Percentiles rank a stretch among this genome's conserved stretches.
Conservation (phyloP, 441 rosid species). For the Gossypium laxum region DNA sequence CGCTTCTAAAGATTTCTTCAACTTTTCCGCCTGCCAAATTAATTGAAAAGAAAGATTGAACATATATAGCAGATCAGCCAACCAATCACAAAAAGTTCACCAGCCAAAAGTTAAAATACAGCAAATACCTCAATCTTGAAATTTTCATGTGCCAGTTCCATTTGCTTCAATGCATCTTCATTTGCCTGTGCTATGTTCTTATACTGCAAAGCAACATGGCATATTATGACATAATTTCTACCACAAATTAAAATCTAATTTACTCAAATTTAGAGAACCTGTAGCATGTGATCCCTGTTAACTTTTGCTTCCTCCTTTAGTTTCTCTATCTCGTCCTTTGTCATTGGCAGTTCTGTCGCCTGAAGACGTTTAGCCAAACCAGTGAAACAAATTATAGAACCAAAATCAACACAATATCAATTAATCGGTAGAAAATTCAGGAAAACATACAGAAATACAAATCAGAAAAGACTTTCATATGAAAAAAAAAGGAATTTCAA, state of each 20-base stretch:
- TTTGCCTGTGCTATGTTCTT: slow-evolving; percentile 89
- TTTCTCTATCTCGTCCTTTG: slow-evolving; percentile 64
- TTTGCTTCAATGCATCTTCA: slow-evolving; percentile 84
- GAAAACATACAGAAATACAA: slow-evolving; percentile 5
- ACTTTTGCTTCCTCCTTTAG: slow-evolving; percentile 70
- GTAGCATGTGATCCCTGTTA: slow-evolving; percentile 86
- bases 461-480: neutral
- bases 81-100: neutral
- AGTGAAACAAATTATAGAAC: slow-evolving; percentile 11
- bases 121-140: slow-evolving; percentile 64
- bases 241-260: neutral
- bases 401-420: neutral
- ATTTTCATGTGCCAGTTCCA: slow-evolving; percentile 79
- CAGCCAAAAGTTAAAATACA: slow-evolving; percentile 12
- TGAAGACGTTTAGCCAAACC: slow-evolving; percentile 24
- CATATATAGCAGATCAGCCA: neutral
- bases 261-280: slow-evolving; percentile 43
- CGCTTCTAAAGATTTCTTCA: slow-evolving; percentile 58
- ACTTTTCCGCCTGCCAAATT: slow-evolving; percentile 49
- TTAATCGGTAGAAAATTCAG: slow-evolving; percentile 3
- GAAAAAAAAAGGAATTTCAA: neutral
- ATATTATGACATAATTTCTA: slow-evolving; percentile 14
- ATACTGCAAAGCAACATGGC: slow-evolving; percentile 46
- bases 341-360: slow-evolving; percentile 45
- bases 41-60: neutral